Percentiles rank a stretch among this genome's conserved stretches.
Conservation (phyloP, 805 yeast genomes). For the Metschnikowia colocasiae region DNA sequence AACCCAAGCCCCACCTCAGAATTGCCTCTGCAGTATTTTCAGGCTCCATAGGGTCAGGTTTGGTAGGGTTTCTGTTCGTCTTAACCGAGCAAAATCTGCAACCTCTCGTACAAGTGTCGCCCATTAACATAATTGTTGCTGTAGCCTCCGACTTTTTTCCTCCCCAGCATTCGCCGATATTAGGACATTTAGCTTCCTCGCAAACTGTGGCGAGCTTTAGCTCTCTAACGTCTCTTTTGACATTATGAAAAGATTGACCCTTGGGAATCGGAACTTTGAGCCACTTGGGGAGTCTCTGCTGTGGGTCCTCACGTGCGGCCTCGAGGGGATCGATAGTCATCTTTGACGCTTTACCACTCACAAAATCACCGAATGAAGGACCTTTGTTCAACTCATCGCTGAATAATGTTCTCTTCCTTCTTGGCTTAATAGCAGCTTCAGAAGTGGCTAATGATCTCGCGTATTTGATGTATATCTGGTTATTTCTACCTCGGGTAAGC, state of each 20-base stretch:
- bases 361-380: conserved; percentile 90
- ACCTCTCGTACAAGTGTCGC: conserved; percentile 99
- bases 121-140: conserved; percentile 95
- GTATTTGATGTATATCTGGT: not conserved
- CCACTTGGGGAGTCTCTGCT: conserved; percentile 85
- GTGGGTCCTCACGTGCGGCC: conserved; percentile 62
- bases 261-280: conserved; percentile 94
- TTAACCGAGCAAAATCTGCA: conserved; percentile 97
- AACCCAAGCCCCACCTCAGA: conserved; percentile 96
- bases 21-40: conserved; percentile 97
- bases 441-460: conserved; percentile 14
- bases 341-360: conserved; percentile 74
- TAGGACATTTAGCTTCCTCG: conserved; percentile 99
- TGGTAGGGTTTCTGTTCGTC: conserved; percentile 80
- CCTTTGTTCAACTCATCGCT: conserved; percentile 73
- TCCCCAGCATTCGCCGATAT: conserved; percentile 99
- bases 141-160: conserved; percentile 92
- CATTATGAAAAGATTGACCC: conserved; percentile 75
- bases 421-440: conserved; percentile 19
- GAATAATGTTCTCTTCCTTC: conserved; percentile 57
- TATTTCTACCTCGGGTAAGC: not conserved
- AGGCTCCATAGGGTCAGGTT: conserved; percentile 94
- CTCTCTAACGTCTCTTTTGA: conserved; percentile 85
- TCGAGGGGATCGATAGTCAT: conserved; percentile 71
- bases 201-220: conserved; percentile 91